Evolutionary conservation across 345 rosid species (phyloP), one percentile per base, ranked within the genome.

Genomic region (Anastatica hierochuntica): DNA sequence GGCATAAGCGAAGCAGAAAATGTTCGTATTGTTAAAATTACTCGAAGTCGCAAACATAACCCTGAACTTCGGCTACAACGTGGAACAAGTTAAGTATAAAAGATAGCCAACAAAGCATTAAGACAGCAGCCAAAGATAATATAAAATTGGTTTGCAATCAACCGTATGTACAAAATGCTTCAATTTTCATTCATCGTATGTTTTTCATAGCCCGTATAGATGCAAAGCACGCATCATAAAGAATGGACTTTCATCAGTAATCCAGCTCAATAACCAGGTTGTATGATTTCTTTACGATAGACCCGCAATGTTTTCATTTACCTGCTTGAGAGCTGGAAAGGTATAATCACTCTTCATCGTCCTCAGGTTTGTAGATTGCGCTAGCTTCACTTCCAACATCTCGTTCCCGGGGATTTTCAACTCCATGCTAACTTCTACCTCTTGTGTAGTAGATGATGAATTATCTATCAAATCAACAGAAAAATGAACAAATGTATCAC

Each of bases 351-450:
- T 60, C 62, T 8, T 60, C 67, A 1, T 43, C 62, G 3, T 67
- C 62, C 53, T 30, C 72, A 11, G 10, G 58, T 11, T 60, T 40
- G 40, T 67, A 53, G 8, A 60, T 12, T 0, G 67, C 2, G 61
- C 67, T 17, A 67, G 49, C 62, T 67, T 60, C 10, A 67, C 62
- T 54, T 67, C 72, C 39, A 67, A 6, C 67, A 67, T 54, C 20
- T 60, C 67, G 11, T 54, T 67, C 52, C 56, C 21, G 3, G 42
- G 57, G 11, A 60, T 31, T 13, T 18, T 53, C 43, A 67, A 9
- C 52, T 53, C 67, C 35, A 36, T 48, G 49, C 1, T 23, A 53
- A 5, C 58, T 30, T 60, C 67, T 34, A 24, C 42, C 34, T 53
- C 72, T 67, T 30, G 34, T 14, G 57, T 31, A 14, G 52, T 2